These are phyloP conservation scores for Ophiostoma sp. DNA, from an alignment of 2,329 filamentous ascomycete genomes.

Conservation along the genomic window DNA sequence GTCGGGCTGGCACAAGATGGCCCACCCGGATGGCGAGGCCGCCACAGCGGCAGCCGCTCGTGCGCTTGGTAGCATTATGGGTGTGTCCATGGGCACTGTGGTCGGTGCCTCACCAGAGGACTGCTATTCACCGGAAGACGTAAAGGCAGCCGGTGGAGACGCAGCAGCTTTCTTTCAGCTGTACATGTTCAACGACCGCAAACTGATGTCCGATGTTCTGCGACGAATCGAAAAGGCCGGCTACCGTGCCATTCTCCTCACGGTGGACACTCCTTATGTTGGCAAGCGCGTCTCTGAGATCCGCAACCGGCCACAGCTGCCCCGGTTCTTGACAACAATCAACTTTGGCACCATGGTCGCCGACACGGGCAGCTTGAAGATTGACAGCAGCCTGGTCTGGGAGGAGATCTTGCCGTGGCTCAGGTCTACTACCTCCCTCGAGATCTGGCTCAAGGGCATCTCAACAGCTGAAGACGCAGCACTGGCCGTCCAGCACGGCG, in stretches of 20 bases:
- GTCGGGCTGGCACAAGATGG: constrained; percentile 54
- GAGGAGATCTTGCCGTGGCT: constrained; percentile 22
- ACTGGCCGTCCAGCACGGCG: constrained; percentile 20
- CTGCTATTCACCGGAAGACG: constrained; percentile 45
- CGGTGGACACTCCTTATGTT: constrained; percentile 53
- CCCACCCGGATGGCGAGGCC: constrained; percentile 53
- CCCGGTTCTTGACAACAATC: neutral
- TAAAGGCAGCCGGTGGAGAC: constrained; percentile 38
- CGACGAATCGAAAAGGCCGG: constrained; percentile 25
- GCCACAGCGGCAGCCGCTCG: constrained; percentile 51
- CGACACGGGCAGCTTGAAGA: neutral
- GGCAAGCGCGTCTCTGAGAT: constrained; percentile 26
- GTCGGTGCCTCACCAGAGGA: constrained; percentile 42
- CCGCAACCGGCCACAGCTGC: constrained; percentile 22
- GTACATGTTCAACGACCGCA: constrained; percentile 52
- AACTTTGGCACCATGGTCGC: constrained; percentile 1
- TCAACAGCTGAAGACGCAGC: constrained; percentile 35
- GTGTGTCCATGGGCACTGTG: constrained; percentile 41
- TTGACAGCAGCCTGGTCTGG: constrained; percentile 18
- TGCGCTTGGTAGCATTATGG: constrained; percentile 47
- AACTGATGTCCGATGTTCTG: constrained; percentile 44
- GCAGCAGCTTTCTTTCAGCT: constrained; percentile 52
- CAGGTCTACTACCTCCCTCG: constrained; percentile 11
- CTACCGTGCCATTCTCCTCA: constrained; percentile 46
- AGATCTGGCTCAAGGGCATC: constrained; percentile 40